Conservation (phyloP, 164 flowering plant species). For the Litsea cubeba region DNA sequence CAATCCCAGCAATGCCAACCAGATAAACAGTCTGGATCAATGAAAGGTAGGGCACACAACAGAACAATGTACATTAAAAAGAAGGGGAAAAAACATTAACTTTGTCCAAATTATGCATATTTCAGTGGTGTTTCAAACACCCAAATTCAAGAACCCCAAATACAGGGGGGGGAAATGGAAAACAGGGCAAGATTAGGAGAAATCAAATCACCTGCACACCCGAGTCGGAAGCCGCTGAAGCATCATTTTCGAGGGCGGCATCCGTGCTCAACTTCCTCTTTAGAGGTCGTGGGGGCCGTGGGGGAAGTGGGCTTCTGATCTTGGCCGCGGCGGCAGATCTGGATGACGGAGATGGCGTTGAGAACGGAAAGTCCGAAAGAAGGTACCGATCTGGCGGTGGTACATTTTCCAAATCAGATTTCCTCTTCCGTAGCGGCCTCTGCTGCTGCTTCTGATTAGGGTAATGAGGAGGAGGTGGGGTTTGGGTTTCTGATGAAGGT, state of each 20-base stretch:
- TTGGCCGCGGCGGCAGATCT: conserved; percentile 41
- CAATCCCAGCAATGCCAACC: no score
- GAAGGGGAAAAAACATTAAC: no score
- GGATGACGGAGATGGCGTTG: conserved; percentile 20
- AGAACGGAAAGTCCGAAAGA: conserved; percentile 17
- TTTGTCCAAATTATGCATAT: no score
- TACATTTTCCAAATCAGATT: conserved; percentile 54
- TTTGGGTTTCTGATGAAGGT: conserved; percentile 20
- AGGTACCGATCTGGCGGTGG: conserved; percentile 29
- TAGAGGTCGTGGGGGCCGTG: conserved; percentile 68
- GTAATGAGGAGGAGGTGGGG: conserved; percentile 23
- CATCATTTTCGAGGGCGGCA: conserved; percentile 34
- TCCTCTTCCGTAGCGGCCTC: background rate
- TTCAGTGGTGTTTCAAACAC: background rate
- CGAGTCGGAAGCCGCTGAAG: conserved; percentile 42
- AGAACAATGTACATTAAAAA: no score
- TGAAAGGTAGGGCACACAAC: no score
- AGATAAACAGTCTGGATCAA: no score
- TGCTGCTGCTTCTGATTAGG: conserved; percentile 30
- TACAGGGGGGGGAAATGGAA: background rate
- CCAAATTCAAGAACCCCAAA: background rate
- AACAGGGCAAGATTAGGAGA: no score
- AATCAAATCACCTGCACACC: conserved; percentile 63
- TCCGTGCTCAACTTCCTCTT: conserved; percentile 69
- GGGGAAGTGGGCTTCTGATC: conserved; percentile 71